Percentiles rank a stretch among this genome's conserved stretches.
Conservation (phyloP, 1,139 yeast species). For the Suhomyces chickasaworum region DNA sequence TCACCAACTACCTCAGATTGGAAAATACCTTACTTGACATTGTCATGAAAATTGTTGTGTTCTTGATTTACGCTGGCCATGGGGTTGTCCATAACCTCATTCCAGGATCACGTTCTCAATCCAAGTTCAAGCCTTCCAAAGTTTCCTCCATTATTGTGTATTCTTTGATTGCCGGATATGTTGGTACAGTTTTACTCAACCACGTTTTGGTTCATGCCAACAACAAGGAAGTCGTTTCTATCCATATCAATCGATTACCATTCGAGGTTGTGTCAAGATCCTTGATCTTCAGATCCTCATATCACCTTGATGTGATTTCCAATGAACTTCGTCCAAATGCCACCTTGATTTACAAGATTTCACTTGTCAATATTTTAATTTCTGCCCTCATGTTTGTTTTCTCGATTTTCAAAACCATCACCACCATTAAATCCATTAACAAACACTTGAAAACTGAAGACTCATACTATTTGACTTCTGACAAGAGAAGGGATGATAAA, state of each 20-base stretch:
- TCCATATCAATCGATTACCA: slow-evolving; percentile 7
- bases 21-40: slow-evolving; percentile 6
- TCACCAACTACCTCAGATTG: slow-evolving; percentile 6
- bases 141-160: not conserved
- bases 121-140: slow-evolving; percentile 9
- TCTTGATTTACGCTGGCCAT: slow-evolving; percentile 11
- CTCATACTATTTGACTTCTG: slow-evolving; percentile 7
- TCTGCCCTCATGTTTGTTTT: slow-evolving; percentile 7
- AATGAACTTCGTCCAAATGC: not conserved
- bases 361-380: slow-evolving; percentile 9
- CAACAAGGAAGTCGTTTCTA: slow-evolving; percentile 6
- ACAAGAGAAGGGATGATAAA: slow-evolving; percentile 13
- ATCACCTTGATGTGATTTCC: slow-evolving; percentile 10
- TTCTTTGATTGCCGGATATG: not conserved
- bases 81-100: slow-evolving; percentile 11
- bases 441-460: slow-evolving; percentile 4
- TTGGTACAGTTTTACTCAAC: slow-evolving; percentile 7
- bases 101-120: not conserved
- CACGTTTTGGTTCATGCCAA: slow-evolving; percentile 8
- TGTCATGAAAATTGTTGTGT: slow-evolving; percentile 3
- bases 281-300: slow-evolving; percentile 8
- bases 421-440: slow-evolving; percentile 3
- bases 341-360: slow-evolving; percentile 6
- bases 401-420: slow-evolving; percentile 2
- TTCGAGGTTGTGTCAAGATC: slow-evolving; percentile 12